These are phyloP conservation scores for Colletotrichum limetticola DNA, from an alignment of 2,329 filamentous ascomycete genomes.

Conservation along the genomic window DNA sequence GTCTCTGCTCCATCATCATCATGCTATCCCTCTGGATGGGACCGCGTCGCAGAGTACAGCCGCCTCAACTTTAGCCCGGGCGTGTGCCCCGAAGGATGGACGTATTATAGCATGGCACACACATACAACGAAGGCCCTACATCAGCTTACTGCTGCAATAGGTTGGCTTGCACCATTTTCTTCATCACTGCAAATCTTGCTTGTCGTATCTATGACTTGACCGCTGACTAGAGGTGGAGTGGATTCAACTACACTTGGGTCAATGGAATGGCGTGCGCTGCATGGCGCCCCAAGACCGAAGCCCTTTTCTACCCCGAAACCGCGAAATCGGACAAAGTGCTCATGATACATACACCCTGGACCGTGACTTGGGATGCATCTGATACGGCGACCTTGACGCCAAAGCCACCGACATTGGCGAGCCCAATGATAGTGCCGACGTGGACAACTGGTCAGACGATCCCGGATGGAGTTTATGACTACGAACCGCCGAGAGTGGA, in stretches of 20 bases:
- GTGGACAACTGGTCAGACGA: constrained; percentile 27
- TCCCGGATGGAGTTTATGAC: neutral
- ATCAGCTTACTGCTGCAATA: constrained; percentile 25
- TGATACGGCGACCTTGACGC: constrained; percentile 22
- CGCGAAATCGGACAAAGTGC: neutral
- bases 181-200: neutral
- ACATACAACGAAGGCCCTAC: neutral
- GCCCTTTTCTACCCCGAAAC: neutral
- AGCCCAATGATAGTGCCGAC: constrained; percentile 4
- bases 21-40: constrained; percentile 21
- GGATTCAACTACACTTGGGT: neutral
- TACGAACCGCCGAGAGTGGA: neutral
- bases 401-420: constrained; percentile 20
- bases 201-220: neutral
- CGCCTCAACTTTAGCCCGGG: constrained; percentile 13
- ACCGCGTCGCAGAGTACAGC: neutral
- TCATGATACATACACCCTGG: constrained; percentile 15
- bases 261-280: neutral
- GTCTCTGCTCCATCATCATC: constrained; percentile 7
- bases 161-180: neutral
- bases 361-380: constrained; percentile 10
- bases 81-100: constrained; percentile 26
- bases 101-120: constrained; percentile 15
- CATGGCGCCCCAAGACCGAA: neutral
- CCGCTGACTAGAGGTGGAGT: neutral